These are phyloP conservation scores for Leishmania braziliensis DNA, from an alignment of 208 protist genomes.

Conservation along the genomic window DNA sequence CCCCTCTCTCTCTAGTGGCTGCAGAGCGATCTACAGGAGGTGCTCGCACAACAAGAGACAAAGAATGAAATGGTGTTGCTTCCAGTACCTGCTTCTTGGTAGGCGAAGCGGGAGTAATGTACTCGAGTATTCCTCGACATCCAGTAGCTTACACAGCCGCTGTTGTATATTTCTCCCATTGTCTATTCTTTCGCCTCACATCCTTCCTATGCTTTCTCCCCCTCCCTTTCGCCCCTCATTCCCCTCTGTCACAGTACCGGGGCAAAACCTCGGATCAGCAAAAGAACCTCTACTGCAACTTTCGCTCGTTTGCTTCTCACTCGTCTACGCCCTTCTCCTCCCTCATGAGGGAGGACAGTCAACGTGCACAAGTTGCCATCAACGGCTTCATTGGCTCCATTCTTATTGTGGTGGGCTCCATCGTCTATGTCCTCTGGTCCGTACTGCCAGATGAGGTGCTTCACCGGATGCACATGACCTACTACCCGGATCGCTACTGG, in stretches of 20 bases:
- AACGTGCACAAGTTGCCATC: constrained; percentile 71
- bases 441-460: constrained; percentile 63
- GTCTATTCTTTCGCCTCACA: not conserved
- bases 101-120: not conserved
- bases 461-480: constrained; percentile 67
- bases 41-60: not conserved
- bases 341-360: constrained; percentile 24
- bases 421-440: constrained; percentile 82
- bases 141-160: no score
- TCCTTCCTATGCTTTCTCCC: not conserved
- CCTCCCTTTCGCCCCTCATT: not conserved
- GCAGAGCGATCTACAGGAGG: not conserved
- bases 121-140: not conserved
- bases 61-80: not conserved
- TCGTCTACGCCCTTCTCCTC: no score
- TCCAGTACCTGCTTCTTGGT: not conserved
- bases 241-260: not conserved
- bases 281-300: not conserved
- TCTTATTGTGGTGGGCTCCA: constrained; percentile 52
- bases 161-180: no score
- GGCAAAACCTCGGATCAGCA: not conserved
- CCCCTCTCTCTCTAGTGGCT: not conserved
- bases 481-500: constrained; percentile 94
- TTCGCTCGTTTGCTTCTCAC: not conserved
- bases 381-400: constrained; percentile 89